A percentile compares a stretch with the other conserved stretches of the same genome.
Conservation (phyloP, 2,329 filamentous ascomycete species). For the Alternaria postmessia region DNA sequence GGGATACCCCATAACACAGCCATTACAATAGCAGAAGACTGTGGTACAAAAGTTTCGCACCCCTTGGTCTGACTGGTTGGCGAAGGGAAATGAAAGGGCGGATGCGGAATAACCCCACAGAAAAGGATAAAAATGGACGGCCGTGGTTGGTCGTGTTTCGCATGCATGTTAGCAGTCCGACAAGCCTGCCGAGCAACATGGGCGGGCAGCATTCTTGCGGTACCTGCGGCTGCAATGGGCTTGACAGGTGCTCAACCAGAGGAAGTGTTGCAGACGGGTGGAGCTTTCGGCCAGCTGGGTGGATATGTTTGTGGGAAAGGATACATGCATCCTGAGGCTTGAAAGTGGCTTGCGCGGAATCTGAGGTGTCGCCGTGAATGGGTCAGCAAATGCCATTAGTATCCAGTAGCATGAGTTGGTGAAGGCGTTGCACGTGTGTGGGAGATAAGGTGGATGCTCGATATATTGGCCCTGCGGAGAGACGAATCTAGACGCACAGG, state of each 20-base stretch:
- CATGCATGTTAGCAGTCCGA: slow-evolving; percentile 5
- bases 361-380: slow-evolving; percentile 5
- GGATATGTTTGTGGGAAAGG: background rate
- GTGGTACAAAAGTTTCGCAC: slow-evolving; percentile 1
- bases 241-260: background rate
- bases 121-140: slow-evolving; percentile 6
- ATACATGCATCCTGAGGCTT: slow-evolving; percentile 4
- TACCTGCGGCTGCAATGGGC: background rate
- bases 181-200: background rate
- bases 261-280: slow-evolving; percentile 1
- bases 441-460: slow-evolving; percentile 10
- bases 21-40: background rate
- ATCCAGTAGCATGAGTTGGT: background rate
- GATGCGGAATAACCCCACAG: slow-evolving; percentile 14
- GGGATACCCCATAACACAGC: slow-evolving; percentile 4
- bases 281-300: background rate
- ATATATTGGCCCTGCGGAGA: slow-evolving; percentile 26
- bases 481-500: slow-evolving; percentile 9
- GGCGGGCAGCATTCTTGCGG: background rate
- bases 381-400: background rate
- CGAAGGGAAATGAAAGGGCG: slow-evolving; percentile 18
- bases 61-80: slow-evolving; percentile 5
- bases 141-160: slow-evolving; percentile 15
- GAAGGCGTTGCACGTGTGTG: slow-evolving; percentile 2
- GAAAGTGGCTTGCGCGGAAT: slow-evolving; percentile 9